These are phyloP conservation scores for Neofusicoccum parvum DNA, from an alignment of 2,329 filamentous ascomycete species.

Conservation along the genomic window DNA sequence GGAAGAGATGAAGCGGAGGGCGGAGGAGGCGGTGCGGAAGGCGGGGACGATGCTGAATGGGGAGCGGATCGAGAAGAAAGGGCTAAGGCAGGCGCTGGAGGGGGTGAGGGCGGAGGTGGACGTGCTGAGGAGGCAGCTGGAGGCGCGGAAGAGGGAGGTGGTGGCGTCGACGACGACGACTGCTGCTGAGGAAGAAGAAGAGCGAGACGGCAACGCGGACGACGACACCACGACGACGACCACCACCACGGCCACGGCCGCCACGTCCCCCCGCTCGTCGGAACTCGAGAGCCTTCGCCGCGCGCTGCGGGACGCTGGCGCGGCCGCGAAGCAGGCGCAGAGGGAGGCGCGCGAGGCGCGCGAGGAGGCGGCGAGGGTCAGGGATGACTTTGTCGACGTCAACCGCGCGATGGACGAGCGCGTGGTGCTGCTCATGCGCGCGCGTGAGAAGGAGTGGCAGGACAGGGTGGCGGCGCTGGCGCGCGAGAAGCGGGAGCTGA, in stretches of 20 bases:
- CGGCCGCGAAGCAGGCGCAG: neutral
- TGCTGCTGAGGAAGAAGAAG: neutral
- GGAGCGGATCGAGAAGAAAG: conserved; percentile 14
- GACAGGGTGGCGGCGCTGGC: conserved; percentile 24
- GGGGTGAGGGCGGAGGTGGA: conserved; percentile 11
- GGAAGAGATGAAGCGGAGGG: conserved; percentile 1
- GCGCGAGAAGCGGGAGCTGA: conserved; percentile 35
- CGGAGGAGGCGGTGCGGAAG: conserved; percentile 13
- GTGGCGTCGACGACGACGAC: neutral
- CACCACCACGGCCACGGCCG: neutral
- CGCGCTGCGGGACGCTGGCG: neutral
- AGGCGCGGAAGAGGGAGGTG: neutral
- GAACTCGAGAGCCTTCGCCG: conserved; percentile 6
- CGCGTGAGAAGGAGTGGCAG: conserved; percentile 16
- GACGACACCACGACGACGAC: neutral
- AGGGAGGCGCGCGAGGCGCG: neutral
- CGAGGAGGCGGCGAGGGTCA: neutral
- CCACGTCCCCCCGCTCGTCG: neutral
- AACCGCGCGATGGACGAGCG: conserved; percentile 19
- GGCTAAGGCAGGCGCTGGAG: conserved; percentile 5
- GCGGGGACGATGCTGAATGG: conserved; percentile 1
- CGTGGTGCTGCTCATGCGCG: neutral
- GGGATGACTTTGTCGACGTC: neutral
- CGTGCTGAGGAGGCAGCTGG: neutral
- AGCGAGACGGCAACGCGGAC: neutral